A percentile compares a stretch with the other conserved stretches of the same genome.
Evolutionary conservation across 2,329 filamentous ascomycete species (phyloP).

Genomic region (Curvularia sp.): DNA sequence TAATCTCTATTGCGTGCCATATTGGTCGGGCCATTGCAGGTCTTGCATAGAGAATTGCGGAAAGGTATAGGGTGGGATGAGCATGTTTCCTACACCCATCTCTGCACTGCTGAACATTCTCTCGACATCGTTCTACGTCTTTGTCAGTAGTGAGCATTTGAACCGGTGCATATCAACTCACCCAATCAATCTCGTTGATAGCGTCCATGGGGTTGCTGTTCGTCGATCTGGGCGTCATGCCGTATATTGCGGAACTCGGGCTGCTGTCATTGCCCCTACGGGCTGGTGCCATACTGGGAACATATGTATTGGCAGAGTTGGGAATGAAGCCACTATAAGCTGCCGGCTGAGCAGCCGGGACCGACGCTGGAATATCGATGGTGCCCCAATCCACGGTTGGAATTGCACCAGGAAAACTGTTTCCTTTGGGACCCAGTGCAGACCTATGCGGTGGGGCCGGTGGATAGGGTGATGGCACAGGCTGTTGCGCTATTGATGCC

Average conservation of each 20-base stretch:
- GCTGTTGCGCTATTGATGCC: constrained; percentile 5
- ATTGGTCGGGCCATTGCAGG: constrained; percentile 29
- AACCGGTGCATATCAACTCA: constrained; percentile 51
- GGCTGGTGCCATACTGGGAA: not conserved
- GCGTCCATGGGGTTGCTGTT: constrained; percentile 34
- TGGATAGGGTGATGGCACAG: constrained; percentile 9
- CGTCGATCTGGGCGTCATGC: constrained; percentile 4
- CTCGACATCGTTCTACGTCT: constrained; percentile 56
- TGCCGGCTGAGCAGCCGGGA: constrained; percentile 13
- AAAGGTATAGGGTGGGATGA: constrained; percentile 49
- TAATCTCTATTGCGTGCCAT: not conserved
- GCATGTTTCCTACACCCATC: constrained; percentile 35
- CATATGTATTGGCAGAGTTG: not conserved
- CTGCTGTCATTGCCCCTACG: constrained; percentile 11
- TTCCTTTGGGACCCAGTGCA: constrained; percentile 6
- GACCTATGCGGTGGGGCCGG: constrained; percentile 8
- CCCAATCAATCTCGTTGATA: constrained; percentile 69
- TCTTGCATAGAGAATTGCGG: constrained; percentile 39
- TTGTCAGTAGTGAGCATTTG: constrained; percentile 7
- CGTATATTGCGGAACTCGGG: constrained; percentile 9
- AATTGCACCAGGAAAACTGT: constrained; percentile 34
- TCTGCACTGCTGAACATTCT: constrained; percentile 53
- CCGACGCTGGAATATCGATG: constrained; percentile 25
- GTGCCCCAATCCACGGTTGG: constrained; percentile 37
- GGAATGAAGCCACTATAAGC: constrained; percentile 5